Conservation (phyloP, 306 rosid genomes). For the Amphicarpaea edgeworthii region DNA sequence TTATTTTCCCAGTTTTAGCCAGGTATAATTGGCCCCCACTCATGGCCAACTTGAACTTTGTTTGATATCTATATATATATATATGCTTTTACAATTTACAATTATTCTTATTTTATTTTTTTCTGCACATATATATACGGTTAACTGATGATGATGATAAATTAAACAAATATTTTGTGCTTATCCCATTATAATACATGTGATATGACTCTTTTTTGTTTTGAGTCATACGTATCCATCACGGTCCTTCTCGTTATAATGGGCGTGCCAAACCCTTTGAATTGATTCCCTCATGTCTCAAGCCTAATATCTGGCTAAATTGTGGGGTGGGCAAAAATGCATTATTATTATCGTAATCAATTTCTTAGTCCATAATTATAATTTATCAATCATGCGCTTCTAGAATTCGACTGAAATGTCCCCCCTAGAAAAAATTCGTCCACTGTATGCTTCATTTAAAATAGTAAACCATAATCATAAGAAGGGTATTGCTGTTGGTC, state of each 20-base stretch:
- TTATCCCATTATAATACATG: constrained; percentile 31
- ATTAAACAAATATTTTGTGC: constrained; percentile 24
- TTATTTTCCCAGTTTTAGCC: constrained; percentile 33
- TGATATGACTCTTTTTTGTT: constrained; percentile 43
- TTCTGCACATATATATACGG: neutral
- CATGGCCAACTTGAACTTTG: constrained; percentile 47
- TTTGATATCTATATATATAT: too few species aligned
- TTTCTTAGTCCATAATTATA: neutral
- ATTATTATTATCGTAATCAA: constrained; percentile 25
- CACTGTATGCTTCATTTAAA: constrained; percentile 2
- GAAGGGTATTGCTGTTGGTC: constrained; percentile 10
- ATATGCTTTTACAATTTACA: constrained; percentile 28
- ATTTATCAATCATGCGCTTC: neutral
- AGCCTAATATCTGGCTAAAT: constrained; percentile 27
- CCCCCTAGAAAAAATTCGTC: neutral
- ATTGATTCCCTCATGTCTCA: constrained; percentile 19
- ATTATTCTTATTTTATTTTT: constrained; percentile 8
- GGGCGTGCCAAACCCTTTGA: constrained; percentile 42
- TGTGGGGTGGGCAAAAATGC: constrained; percentile 44
- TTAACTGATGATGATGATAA: constrained; percentile 28
- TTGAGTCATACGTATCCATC: constrained; percentile 23
- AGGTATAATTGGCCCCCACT: constrained; percentile 31
- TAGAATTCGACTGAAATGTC: constrained; percentile 43
- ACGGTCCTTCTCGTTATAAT: constrained; percentile 43
- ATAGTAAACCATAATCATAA: constrained; percentile 20